These are phyloP conservation scores for Wolfiporia cocos DNA, from an alignment of 1,284 basidiomycete species.

Conservation along the genomic window DNA sequence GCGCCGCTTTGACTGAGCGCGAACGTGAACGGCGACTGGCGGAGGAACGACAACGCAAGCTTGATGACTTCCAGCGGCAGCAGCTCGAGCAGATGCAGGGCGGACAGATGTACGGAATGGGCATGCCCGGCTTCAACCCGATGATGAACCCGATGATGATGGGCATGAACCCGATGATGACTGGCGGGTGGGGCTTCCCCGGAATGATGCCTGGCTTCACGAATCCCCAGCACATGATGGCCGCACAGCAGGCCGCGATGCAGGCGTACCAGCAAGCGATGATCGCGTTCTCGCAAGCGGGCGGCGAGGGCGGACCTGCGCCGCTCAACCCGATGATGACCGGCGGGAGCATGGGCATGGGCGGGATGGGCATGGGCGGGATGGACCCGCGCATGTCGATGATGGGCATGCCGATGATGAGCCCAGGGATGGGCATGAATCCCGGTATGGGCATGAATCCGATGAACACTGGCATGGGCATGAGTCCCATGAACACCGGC, in stretches of 20 bases:
- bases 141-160: slow-evolving; percentile 56
- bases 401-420: slow-evolving; percentile 37
- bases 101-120: slow-evolving; percentile 54
- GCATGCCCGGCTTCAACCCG: slow-evolving; percentile 42
- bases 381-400: slow-evolving; percentile 47
- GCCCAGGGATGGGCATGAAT: slow-evolving; percentile 20
- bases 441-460: slow-evolving; percentile 11
- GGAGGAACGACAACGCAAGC: slow-evolving; percentile 88
- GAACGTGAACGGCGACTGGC: slow-evolving; percentile 88
- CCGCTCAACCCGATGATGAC: slow-evolving; percentile 54
- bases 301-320: slow-evolving; percentile 37
- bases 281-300: slow-evolving; percentile 79
- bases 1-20: slow-evolving; percentile 90
- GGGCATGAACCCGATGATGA: slow-evolving; percentile 45
- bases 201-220: slow-evolving; percentile 59
- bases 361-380: slow-evolving; percentile 28
- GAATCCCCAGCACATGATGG: slow-evolving; percentile 84
- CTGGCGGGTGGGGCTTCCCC: slow-evolving; percentile 42
- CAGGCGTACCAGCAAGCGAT: slow-evolving; percentile 90
- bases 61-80: slow-evolving; percentile 85
- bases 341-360: slow-evolving; percentile 31
- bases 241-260: slow-evolving; percentile 82
- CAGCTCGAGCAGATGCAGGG: slow-evolving; percentile 84
- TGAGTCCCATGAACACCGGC: slow-evolving; percentile 17
- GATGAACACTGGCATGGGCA: slow-evolving; percentile 28